Percentiles rank a stretch among this genome's conserved stretches.
Conservation (phyloP, 108 stramenopile species). For the Stephanodiscus minutulus region DNA sequence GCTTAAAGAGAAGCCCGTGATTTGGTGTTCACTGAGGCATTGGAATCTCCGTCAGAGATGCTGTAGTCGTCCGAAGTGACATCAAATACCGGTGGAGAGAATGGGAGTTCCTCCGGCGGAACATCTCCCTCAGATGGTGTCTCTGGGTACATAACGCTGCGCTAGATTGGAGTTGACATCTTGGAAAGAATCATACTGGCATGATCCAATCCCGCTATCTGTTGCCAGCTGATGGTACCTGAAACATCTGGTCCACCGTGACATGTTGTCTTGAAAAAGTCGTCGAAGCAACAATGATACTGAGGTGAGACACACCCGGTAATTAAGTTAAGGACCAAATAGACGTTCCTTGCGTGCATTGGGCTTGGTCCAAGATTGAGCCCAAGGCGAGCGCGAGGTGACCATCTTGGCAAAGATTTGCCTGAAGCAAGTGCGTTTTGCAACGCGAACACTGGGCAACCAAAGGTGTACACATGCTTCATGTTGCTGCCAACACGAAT, state of each 20-base stretch:
- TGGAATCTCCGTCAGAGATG: too few relatives aligned
- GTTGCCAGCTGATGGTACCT: background rate
- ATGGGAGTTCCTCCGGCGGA: too few relatives aligned
- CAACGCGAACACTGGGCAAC: conserved; percentile 31
- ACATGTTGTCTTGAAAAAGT: conserved; percentile 19
- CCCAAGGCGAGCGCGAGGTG: conserved; percentile 16
- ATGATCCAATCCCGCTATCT: background rate
- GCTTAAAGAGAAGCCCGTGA: too few relatives aligned
- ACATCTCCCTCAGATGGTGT: too few relatives aligned
- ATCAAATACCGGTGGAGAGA: too few relatives aligned
- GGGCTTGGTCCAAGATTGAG: conserved; percentile 28
- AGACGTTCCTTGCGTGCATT: conserved; percentile 1
- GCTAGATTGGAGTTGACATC: too few relatives aligned
- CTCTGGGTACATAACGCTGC: too few relatives aligned
- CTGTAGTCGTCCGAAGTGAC: too few relatives aligned
- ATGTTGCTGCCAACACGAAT: conserved; percentile 4
- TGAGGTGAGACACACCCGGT: conserved; percentile 49
- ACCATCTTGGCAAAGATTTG: conserved; percentile 25
- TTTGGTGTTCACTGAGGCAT: too few relatives aligned
- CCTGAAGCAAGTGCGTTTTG: conserved; percentile 1
- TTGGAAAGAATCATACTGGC: too few relatives aligned
- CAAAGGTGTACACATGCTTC: conserved; percentile 24
- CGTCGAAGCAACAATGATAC: conserved; percentile 26
- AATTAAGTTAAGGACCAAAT: conserved; percentile 23
- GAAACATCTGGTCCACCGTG: background rate